A percentile compares a stretch with the other conserved stretches of the same genome.
These are phyloP conservation scores for Gonium pectorale DNA, from an alignment of 139 green algal species.

Conservation along the genomic window DNA sequence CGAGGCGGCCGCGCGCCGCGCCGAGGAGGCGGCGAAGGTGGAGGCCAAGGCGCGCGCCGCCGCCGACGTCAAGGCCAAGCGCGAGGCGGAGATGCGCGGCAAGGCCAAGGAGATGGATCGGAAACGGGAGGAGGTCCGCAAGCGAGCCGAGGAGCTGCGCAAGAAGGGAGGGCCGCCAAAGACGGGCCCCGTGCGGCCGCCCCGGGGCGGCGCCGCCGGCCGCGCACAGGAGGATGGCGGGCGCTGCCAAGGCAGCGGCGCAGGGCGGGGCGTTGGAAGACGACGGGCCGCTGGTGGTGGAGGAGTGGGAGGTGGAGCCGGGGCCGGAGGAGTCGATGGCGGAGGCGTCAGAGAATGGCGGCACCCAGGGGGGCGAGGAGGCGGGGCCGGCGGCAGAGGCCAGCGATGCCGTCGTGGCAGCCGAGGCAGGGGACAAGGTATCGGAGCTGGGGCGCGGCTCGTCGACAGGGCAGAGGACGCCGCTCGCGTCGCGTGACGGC, in stretches of 20 bases:
- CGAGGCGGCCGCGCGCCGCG: conserved; percentile 18
- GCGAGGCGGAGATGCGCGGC: conserved; percentile 23
- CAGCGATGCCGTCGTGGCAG: conserved; percentile 2
- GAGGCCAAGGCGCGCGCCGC: conserved; percentile 27
- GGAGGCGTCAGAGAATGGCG: not conserved
- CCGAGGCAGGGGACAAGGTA: not conserved
- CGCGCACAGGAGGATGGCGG: conserved; percentile 2
- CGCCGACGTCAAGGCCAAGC: conserved; percentile 10
- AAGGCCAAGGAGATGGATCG: conserved; percentile 38
- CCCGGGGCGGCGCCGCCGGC: no score
- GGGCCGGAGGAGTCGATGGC: not conserved
- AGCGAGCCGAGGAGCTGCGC: conserved; percentile 26
- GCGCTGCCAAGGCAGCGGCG: conserved; percentile 12
- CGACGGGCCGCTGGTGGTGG: conserved; percentile 13
- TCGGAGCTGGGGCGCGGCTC: conserved; percentile 12
- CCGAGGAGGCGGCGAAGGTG: conserved; percentile 16
- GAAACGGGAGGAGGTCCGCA: conserved; percentile 27
- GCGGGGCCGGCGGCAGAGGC: not conserved
- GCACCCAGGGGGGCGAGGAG: not conserved
- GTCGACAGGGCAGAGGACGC: not conserved
- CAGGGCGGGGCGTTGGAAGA: not conserved
- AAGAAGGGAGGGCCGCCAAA: not conserved
- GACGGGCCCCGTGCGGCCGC: not conserved
- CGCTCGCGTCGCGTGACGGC: not conserved
- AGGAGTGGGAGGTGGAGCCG: not conserved